A percentile compares a stretch with the other conserved stretches of the same genome.
Evolutionary conservation across 768 basidiomycete genomes (phyloP).

Genomic region (Amanita muscaria): DNA sequence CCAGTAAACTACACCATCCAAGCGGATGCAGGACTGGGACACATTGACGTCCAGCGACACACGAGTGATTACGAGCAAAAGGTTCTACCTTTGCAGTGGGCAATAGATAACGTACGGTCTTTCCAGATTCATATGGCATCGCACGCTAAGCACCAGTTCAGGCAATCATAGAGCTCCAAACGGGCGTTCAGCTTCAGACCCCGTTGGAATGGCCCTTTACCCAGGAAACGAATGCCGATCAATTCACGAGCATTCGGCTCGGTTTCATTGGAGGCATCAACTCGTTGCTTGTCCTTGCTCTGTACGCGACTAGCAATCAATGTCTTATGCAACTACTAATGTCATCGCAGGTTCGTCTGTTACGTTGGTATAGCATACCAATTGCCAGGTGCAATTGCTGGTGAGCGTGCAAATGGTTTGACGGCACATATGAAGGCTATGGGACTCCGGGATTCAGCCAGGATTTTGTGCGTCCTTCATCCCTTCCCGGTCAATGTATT

Average conservation of each 20-base stretch:
- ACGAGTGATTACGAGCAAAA: conserved; percentile 60
- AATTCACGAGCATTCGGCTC: conserved; percentile 43
- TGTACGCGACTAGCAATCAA: conserved; percentile 31
- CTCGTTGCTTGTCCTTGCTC: conserved; percentile 53
- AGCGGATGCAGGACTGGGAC: conserved; percentile 54
- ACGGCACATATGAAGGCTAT: conserved; percentile 74
- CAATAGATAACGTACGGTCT: conserved; percentile 53
- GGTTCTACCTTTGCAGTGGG: conserved; percentile 69
- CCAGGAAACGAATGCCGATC: conserved; percentile 56
- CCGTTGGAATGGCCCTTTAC: conserved; percentile 72
- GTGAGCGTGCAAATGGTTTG: conserved; percentile 54
- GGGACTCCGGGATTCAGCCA: conserved; percentile 66
- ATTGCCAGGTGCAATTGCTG: conserved; percentile 59
- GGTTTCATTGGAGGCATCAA: conserved; percentile 58
- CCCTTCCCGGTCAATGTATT: conserved; percentile 6
- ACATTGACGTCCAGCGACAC: conserved; percentile 59
- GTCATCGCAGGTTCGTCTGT: conserved; percentile 44
- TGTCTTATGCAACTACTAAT: neutral
- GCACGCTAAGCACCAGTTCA: conserved; percentile 16
- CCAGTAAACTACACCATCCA: conserved; percentile 62
- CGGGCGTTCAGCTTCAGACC: conserved; percentile 43
- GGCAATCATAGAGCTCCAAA: conserved; percentile 66
- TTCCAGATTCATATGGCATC: neutral
- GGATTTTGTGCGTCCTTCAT: conserved; percentile 36
- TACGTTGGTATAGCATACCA: conserved; percentile 74